Evolutionary conservation across 176 grass and related monocot genomes (phyloP), one percentile per base, ranked within the genome.

Genomic region (Oryza nivara): DNA sequence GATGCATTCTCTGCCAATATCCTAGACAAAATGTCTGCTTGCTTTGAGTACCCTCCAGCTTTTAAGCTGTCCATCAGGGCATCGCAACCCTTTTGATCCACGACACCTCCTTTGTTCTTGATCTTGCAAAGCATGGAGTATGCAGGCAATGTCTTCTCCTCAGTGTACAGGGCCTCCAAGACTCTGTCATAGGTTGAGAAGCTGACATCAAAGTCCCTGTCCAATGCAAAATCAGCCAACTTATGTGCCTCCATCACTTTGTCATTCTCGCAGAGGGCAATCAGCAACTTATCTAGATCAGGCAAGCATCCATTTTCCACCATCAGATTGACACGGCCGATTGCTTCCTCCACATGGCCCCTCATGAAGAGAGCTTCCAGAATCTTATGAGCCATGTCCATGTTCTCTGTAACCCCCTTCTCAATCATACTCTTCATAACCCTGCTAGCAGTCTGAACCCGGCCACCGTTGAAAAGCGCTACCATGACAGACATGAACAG

Each of bases 371-470:
- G 90, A 45, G 79, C 84, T 49, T 94, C 93, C n/a, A 99, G 82
- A 48, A 99, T 88, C 76, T 92, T 92, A 61, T 96, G 83, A 6
- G 77, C 89, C 67, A 94, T 25, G 28, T 92, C 91, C 88, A 90
- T 94, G 85, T 99, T 99, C 80, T 96, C 91, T 68, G 92, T 89
- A 56, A 99, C 81, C 43, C 91, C 91, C 83, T 96, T 99, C 75
- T 99, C 89, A 0, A 99, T 90, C 96, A 99, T 99, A 52, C 86
- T 93, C 88, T 96, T 96, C 96, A 96, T 91, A 70, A 99, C 93
- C 73, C 93, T 82, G 76, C 96, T 99, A 44, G 96, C 93, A 16
- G 93, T 96, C 85, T 98, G 96, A 56, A 92, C 51, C 1, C 93
- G 83, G 0, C 89, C 86, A 92, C 83, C 88, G 16, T 80, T 83